Percentiles rank a stretch among this genome's conserved stretches.
Conservation (phyloP, 331 rosid genomes). For the Malus hybrid region DNA sequence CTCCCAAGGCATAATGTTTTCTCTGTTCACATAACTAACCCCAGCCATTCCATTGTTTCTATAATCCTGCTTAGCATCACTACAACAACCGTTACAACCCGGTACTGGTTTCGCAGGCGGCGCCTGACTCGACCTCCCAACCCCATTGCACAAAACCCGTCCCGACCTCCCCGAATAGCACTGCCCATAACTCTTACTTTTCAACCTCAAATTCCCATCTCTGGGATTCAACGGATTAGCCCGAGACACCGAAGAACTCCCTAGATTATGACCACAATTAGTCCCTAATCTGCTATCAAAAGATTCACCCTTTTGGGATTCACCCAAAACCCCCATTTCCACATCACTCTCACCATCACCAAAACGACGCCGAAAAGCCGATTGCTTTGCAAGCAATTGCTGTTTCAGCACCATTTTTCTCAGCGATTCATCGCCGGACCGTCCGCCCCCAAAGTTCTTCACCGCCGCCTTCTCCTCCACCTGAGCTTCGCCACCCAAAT, state of each 20-base stretch:
- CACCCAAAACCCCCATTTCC: not conserved
- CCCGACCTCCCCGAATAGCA: not conserved
- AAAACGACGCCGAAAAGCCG: not conserved
- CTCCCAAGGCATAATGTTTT: slow-evolving; percentile 12
- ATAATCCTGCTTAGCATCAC: not conserved
- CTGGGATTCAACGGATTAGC: slow-evolving; percentile 12
- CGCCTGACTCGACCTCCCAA: not conserved
- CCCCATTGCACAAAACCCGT: slow-evolving; percentile 2
- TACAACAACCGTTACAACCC: not conserved
- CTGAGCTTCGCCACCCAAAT: not conserved
- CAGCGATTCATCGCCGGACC: slow-evolving; percentile 5
- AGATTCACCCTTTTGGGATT: not conserved
- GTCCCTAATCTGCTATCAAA: not conserved
- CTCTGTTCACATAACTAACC: slow-evolving; percentile 5
- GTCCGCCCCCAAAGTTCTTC: not conserved
- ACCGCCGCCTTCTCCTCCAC: not conserved
- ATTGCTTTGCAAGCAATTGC: slow-evolving; percentile 10
- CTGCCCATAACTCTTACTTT: not conserved
- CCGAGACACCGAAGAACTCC: not conserved
- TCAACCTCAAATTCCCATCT: slow-evolving; percentile 13
- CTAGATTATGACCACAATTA: not conserved
- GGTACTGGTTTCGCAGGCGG: not conserved
- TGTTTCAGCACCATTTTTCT: slow-evolving; percentile 6
- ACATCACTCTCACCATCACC: not conserved
- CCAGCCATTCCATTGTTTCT: not conserved